Evolutionary conservation across 768 basidiomycete genomes (phyloP).

Genomic region (Leccinum boreale): DNA sequence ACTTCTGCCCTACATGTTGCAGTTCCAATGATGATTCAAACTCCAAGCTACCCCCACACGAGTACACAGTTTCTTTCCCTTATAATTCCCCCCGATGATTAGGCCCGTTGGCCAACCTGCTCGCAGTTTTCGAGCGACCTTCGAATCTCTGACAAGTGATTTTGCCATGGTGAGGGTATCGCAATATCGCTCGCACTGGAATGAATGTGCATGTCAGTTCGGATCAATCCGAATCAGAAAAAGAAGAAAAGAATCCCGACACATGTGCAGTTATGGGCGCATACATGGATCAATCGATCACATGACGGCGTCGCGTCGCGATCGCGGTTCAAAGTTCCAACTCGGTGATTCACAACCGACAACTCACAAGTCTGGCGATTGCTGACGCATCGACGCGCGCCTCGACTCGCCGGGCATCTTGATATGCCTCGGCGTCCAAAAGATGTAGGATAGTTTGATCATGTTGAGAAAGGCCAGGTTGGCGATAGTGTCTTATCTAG

Average conservation of each 20-base stretch:
- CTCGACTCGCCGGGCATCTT: constrained; percentile 45
- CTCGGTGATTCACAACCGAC: not conserved
- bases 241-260: not conserved
- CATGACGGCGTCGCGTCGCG: not conserved
- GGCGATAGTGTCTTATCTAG: not conserved
- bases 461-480: constrained; percentile 10
- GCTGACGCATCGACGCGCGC: constrained; percentile 21
- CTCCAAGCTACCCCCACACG: not conserved
- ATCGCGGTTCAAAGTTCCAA: not conserved
- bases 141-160: constrained; percentile 28
- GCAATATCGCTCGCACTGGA: constrained; percentile 16
- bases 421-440: constrained; percentile 51
- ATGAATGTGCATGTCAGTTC: not conserved
- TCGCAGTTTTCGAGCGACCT: constrained; percentile 30
- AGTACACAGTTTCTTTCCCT: not conserved
- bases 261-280: not conserved
- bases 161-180: constrained; percentile 31
- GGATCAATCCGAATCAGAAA: not conserved
- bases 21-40: not conserved
- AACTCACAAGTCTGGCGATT: constrained; percentile 26
- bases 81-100: not conserved
- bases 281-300: not conserved
- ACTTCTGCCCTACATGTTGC: not conserved
- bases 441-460: constrained; percentile 50
- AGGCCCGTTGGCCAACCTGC: constrained; percentile 11